phyloP scores from a whole-genome alignment of 495 filamentous ascomycete genomes.

The Delitschia confertaspora region DNA sequence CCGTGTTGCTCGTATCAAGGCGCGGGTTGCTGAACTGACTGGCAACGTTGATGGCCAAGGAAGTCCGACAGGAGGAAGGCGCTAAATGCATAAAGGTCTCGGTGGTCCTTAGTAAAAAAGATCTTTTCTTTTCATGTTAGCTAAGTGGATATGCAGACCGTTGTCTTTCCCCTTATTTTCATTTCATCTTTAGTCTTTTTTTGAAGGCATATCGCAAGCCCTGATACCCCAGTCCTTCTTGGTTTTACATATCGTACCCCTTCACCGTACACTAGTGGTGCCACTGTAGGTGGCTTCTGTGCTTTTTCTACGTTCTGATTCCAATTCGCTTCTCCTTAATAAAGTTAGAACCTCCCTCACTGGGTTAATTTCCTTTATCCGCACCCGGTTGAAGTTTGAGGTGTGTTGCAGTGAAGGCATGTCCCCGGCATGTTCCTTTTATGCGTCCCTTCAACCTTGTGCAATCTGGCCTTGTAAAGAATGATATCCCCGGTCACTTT shows the following conservation, averaged over 20 bases:
- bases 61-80: background rate
- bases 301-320: no score
- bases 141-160: background rate
- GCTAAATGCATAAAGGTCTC: background rate
- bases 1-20: slow-evolving; percentile 94
- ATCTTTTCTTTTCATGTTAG: slow-evolving; percentile 1
- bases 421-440: no score
- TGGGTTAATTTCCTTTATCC: no score
- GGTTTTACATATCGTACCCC: slow-evolving; percentile 18
- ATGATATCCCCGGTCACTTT: no score
- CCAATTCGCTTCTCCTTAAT: no score
- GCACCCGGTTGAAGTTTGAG: no score
- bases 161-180: background rate
- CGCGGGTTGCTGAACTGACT: slow-evolving; percentile 88
- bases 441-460: no score
- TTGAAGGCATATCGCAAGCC: slow-evolving; percentile 9
- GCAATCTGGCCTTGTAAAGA: no score
- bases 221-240: slow-evolving; percentile 20
- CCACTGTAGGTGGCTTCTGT: no score
- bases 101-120: background rate
- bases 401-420: no score
- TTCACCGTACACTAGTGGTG: slow-evolving; percentile 8
- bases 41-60: slow-evolving; percentile 56
- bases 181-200: background rate
- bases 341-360: no score